Base-by-base conservation (phyloP, 2,329 filamentous ascomycete species). In the Trichoderma koningii region DNA sequence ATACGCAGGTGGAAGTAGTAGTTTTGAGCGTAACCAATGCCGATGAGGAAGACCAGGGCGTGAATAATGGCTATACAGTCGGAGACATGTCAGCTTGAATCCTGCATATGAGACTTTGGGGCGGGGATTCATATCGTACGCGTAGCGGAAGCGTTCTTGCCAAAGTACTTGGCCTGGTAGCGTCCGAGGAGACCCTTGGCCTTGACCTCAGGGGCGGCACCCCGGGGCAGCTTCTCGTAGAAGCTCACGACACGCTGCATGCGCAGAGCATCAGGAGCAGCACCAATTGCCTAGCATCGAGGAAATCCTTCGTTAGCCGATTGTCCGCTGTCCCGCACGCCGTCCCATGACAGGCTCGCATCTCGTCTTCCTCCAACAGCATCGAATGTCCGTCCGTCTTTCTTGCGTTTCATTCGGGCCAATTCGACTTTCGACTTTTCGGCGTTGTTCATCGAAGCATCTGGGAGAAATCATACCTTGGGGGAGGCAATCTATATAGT, bases 1-100 rank as follows among this genome's bases (percentile, higher is more conserved):
- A 81, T 89, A 99, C 95, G 92, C 76, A 99, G 87, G 83, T 99
- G 96, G 91, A 96, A 98, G 87, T 99, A 98, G 89, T 99, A 99
- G 84, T 97, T 93, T 83, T 98, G 92, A 74, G 90, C 91, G 81
- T 99, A 99, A 75, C 95, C 94, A 72, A 98, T 77, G 71, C 87
- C 80, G 70, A 97, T 82, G 68, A 99, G 82, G 76, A 87, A 83
- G 72, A 85, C 88, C 74, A 99, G 89, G 73, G 88, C 85, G 81
- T 99, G 95, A 74, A 96, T 84, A 76, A 99, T 87, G 70, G 95
- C 95, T 99, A 38, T 14, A 56, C 66, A 63, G 56, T 68, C 76
- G 63, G 66, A 45, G 64, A 21, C 67, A 66, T 56, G 67, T 72
- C 42, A 70, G 64, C 61, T 30, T 5, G 26, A 23, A n/a, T 44